phyloP scores from a whole-genome alignment of 2,329 filamentous ascomycete genomes.

The Falciphora oryzae region DNA sequence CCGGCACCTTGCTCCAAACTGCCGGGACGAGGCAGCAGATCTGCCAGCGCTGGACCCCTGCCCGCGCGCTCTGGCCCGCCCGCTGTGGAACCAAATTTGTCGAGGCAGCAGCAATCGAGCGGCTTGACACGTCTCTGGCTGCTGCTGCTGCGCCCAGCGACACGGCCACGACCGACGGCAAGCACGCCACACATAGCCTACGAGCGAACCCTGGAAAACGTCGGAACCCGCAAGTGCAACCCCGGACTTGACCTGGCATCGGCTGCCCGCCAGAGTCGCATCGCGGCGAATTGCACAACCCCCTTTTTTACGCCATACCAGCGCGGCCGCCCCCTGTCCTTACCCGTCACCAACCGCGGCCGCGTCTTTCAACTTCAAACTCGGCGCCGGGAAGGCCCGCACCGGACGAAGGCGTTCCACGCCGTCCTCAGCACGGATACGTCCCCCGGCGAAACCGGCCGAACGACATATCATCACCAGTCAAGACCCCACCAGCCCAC shows the following conservation, averaged over 20 bases:
- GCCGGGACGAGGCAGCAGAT: not conserved
- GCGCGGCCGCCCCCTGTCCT: not conserved
- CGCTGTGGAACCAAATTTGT: no score
- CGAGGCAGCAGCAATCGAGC: no score
- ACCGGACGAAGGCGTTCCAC: no score
- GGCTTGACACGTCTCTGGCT: not conserved
- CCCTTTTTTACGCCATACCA: not conserved
- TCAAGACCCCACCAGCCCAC: not conserved
- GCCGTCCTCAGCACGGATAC: not conserved
- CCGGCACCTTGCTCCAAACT: not conserved
- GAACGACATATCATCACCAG: not conserved
- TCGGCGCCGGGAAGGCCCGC: not conserved
- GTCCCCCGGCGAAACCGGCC: no score
- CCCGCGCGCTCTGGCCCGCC: no score
- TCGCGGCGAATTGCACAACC: not conserved
- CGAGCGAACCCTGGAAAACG: not conserved
- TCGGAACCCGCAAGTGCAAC: no score
- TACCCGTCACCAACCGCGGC: no score
- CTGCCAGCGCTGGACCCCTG: not conserved
- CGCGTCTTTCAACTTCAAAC: not conserved
- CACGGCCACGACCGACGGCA: not conserved
- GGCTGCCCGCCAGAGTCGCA: not conserved
- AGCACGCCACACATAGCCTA: not conserved
- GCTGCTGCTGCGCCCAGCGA: no score
- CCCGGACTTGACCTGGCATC: no score